Evolutionary conservation across 2,329 filamentous ascomycete genomes (phyloP), one percentile per base, ranked within the genome.

Genomic region (Lachnum nothofagi): DNA sequence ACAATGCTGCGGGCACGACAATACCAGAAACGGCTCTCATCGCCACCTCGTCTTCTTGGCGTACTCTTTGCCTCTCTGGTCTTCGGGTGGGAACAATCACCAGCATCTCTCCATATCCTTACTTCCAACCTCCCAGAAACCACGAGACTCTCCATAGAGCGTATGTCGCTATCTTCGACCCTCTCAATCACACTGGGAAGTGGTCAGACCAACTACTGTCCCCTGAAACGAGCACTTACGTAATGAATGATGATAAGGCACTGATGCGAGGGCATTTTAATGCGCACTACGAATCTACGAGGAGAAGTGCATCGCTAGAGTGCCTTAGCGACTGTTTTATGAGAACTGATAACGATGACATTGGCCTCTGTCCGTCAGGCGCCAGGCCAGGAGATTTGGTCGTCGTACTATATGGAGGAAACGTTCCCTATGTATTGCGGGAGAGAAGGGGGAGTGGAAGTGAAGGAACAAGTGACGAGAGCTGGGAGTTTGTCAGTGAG

Each of bases 401-500:
- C 20, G 46, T 44, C 23, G 23, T 53, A 12, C 29, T 56, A 7
- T 49, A 43, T 42, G 53, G 53, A 19, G 48, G 41, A 23, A 37
- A 39, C 22, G 48, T 56, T 3, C 53, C 53, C 8, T 51, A 48
- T 40, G 9, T 56, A 5, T 35, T 48, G 8, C 25, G 51, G 6
- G 48, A 48, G 3, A 33, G 23, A 12, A 9, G 31, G 29, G 29
- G 19, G 12, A 38, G n/a, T n/a, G n/a, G n/a, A n/a, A n/a, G n/a
- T n/a, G n/a, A n/a, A n/a, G n/a, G n/a, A n/a, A n/a, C n/a, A n/a
- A n/a, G n/a, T n/a, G n/a, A n/a, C n/a, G n/a, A 10, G 14, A 23
- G 24, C 27, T 62, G 49, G 43, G 38, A 51, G 29, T 58, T 64
- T 22, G 29, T 64, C 22, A 60, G 61, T 4, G 59, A 62, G 44